These are phyloP conservation scores for Solanum okadae DNA, from an alignment of 257 asterid genomes.

Conservation along the genomic window DNA sequence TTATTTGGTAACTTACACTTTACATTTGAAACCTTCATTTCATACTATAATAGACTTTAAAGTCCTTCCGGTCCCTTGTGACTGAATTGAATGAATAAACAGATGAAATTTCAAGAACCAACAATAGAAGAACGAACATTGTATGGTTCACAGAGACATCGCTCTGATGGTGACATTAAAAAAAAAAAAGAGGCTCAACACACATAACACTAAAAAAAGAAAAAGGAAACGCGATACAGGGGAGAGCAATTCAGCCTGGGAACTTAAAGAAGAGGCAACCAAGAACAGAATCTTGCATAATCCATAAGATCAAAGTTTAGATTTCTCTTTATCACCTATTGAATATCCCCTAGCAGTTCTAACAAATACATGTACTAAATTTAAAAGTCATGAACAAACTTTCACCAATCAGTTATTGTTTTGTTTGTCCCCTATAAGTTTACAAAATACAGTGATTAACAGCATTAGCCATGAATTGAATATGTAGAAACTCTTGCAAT, in stretches of 20 bases:
- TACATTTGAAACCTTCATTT: neutral
- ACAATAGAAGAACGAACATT: neutral
- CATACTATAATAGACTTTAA: neutral
- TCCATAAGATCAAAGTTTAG: neutral
- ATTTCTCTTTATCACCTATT: neutral
- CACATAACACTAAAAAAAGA: neutral
- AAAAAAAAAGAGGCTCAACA: neutral
- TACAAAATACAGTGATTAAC: neutral
- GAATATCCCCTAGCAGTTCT: neutral
- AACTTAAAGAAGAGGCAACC: neutral
- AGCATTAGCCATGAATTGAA: neutral
- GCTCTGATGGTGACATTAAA: neutral
- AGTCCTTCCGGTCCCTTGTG: neutral
- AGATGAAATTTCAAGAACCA: neutral
- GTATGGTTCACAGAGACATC: neutral
- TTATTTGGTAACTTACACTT: neutral
- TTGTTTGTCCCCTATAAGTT: neutral
- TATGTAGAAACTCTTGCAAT: neutral
- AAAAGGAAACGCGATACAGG: neutral
- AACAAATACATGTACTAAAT: neutral
- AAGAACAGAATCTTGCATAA: neutral
- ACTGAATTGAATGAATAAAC: neutral
- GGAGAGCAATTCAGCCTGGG: neutral
- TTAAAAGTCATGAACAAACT: neutral
- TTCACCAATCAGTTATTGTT: neutral